Evolutionary conservation across 2,329 filamentous ascomycete species (phyloP).

Genomic region (Diaporthe citrichinensis): DNA sequence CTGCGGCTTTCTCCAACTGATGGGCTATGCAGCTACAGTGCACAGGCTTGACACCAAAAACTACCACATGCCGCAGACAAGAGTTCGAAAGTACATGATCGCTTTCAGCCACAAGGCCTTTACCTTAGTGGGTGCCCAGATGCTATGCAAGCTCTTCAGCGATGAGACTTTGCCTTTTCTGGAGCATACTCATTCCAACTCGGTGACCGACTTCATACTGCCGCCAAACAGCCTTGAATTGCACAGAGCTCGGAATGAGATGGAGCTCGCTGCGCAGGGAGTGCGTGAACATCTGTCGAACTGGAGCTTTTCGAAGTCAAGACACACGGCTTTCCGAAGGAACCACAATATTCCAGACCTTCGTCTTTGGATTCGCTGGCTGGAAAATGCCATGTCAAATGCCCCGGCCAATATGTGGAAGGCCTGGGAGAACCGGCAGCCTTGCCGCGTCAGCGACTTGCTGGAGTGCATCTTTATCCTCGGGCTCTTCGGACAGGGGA

Average conservation of each 20-base stretch:
- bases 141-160: conserved; percentile 58
- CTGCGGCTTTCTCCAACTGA: conserved; percentile 54
- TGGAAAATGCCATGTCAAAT: conserved; percentile 22
- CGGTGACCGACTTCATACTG: conserved; percentile 73
- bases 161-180: conserved; percentile 59
- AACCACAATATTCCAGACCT: conserved; percentile 64
- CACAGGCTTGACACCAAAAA: conserved; percentile 76
- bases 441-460: conserved; percentile 74
- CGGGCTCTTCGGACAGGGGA: not conserved
- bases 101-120: conserved; percentile 62
- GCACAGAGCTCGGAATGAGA: conserved; percentile 63
- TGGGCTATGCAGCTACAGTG: conserved; percentile 69
- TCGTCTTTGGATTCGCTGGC: conserved; percentile 44
- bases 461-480: conserved; percentile 70
- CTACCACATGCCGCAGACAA: conserved; percentile 81
- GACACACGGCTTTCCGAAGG: conserved; percentile 65
- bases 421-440: conserved; percentile 63
- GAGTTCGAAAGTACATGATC: conserved; percentile 71
- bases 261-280: conserved; percentile 54
- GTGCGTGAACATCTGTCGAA: conserved; percentile 52
- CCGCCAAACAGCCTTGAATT: conserved; percentile 68
- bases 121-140: conserved; percentile 43
- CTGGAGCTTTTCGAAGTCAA: conserved; percentile 71
- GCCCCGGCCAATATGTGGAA: conserved; percentile 52
- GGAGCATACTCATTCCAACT: conserved; percentile 71